Conservation (phyloP, 148 eudicot genomes). For the Tetragonia tetragonoides region DNA sequence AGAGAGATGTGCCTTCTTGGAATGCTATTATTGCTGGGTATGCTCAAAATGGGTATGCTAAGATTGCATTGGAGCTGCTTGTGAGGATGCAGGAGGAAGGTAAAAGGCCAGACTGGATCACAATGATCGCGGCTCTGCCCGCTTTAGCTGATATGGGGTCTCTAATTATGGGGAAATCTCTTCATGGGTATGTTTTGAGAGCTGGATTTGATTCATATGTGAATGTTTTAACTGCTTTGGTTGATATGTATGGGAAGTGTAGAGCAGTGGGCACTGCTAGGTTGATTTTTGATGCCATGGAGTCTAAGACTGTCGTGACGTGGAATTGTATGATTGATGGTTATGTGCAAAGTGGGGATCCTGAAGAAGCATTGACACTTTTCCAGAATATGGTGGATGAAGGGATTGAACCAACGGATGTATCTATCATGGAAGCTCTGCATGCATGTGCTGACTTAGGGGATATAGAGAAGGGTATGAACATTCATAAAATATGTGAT, state of each 20-base stretch:
- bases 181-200: constrained; percentile 67
- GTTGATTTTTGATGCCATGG: constrained; percentile 55
- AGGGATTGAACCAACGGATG: constrained; percentile 66
- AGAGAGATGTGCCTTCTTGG: constrained; percentile 78
- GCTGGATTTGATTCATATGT: constrained; percentile 47
- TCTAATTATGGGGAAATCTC: constrained; percentile 42
- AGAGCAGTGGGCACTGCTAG: constrained; percentile 50
- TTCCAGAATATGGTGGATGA: constrained; percentile 63
- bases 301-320: constrained; percentile 57
- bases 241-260: constrained; percentile 82
- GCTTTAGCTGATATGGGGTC: constrained; percentile 50
- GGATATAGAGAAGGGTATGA: constrained; percentile 54
- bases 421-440: constrained; percentile 70
- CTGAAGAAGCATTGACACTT: constrained; percentile 58
- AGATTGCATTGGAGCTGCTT: constrained; percentile 57
- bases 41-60: constrained; percentile 66
- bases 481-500: constrained; percentile 42
- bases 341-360: constrained; percentile 53
- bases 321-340: constrained; percentile 92
- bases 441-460: constrained; percentile 67
- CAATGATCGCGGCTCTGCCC: constrained; percentile 58
- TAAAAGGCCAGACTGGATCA: constrained; percentile 52
- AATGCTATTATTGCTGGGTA: constrained; percentile 67
- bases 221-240: constrained; percentile 68
- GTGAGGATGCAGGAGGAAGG: constrained; percentile 60